These are phyloP conservation scores for Vickermania ingenoplastis DNA, from an alignment of 208 protist genomes.

Conservation along the genomic window DNA sequence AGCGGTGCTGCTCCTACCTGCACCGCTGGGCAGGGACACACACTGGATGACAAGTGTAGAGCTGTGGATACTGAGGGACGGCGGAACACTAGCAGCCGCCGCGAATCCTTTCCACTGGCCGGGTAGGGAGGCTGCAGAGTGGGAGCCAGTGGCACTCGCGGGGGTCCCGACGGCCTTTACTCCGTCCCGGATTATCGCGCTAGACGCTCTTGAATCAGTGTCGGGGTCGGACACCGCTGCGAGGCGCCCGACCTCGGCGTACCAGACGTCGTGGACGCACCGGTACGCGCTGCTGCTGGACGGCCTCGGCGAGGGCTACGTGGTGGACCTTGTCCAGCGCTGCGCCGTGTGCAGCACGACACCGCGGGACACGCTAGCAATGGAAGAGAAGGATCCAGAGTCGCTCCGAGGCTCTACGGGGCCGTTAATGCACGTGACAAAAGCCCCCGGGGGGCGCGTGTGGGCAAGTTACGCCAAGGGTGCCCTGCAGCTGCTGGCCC, in stretches of 20 bases:
- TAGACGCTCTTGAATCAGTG: too few relatives aligned
- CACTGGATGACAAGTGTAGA: not conserved
- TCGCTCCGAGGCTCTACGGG: not conserved
- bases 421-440: not conserved
- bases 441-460: not conserved
- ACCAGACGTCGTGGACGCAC: slow-evolving; percentile 11
- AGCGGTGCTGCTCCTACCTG: not conserved
- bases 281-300: slow-evolving; percentile 52
- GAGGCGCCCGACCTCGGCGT: too few relatives aligned
- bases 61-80: not conserved
- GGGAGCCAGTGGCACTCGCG: not conserved
- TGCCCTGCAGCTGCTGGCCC: not conserved
- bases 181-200: not conserved
- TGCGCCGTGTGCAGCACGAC: slow-evolving; percentile 3
- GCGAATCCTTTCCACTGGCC: not conserved
- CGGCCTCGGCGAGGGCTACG: slow-evolving; percentile 35
- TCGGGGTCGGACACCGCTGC: too few relatives aligned
- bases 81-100: not conserved
- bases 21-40: not conserved
- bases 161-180: not conserved
- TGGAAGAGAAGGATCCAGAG: not conserved
- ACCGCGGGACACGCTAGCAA: not conserved
- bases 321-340: slow-evolving; percentile 45
- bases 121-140: not conserved
- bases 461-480: not conserved